A percentile compares a stretch with the other conserved stretches of the same genome.
phyloP scores from a whole-genome alignment of 139 green algal species.

The Coccomyxa sp. region DNA sequence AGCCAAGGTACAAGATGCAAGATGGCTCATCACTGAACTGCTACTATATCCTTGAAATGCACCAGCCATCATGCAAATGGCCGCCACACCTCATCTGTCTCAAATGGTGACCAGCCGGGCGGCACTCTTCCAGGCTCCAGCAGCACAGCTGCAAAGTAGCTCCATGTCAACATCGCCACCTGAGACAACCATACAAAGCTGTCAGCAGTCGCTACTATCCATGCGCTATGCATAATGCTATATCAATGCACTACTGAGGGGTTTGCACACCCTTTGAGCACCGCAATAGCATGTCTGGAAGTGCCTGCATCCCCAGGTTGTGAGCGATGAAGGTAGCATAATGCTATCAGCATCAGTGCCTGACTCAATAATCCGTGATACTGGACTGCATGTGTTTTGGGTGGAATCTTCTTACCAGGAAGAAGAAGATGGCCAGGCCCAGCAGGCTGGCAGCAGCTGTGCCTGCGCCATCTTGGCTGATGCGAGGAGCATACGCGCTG shows the following conservation, averaged over 20 bases:
- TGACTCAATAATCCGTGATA: not conserved
- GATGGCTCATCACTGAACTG: no score
- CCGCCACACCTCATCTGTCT: slow-evolving; percentile 57
- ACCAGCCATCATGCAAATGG: no score
- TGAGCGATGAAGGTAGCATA: not conserved
- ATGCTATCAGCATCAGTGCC: not conserved
- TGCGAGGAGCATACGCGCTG: not conserved
- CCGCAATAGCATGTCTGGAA: not conserved
- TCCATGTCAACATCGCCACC: slow-evolving; percentile 83
- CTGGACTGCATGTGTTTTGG: not conserved
- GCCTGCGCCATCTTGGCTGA: not conserved
- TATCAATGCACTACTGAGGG: not conserved
- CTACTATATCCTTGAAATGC: no score
- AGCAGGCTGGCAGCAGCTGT: not conserved
- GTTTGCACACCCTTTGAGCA: not conserved
- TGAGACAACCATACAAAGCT: slow-evolving; percentile 1
- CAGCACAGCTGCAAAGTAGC: slow-evolving; percentile 82
- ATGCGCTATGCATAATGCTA: not conserved
- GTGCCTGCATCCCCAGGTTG: not conserved
- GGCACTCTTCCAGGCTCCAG: slow-evolving; percentile 82
- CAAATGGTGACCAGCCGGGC: slow-evolving; percentile 80
- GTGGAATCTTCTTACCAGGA: not conserved
- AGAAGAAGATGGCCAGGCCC: slow-evolving; percentile 12
- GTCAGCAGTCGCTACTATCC: not conserved
- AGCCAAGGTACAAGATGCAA: no score